Evolutionary conservation across 345 rosid genomes (phyloP).

Genomic region (Acer negundo): DNA sequence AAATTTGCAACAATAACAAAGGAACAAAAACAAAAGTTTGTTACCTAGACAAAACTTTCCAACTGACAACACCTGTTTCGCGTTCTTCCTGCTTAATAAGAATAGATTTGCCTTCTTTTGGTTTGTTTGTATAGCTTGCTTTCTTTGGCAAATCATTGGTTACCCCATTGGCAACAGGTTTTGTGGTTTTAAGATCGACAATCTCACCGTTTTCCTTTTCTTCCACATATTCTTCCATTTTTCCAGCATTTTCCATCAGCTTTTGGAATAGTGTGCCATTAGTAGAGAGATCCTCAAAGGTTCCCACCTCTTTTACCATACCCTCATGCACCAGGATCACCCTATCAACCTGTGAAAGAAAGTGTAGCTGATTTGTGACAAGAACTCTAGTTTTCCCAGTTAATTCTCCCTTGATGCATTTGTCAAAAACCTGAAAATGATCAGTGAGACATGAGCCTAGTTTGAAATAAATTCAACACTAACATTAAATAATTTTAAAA

Average conservation of each 20-base stretch:
- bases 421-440: slow-evolving; percentile 81
- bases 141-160: slow-evolving; percentile 42
- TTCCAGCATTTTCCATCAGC: slow-evolving; percentile 99
- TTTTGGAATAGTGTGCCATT: slow-evolving; percentile 76
- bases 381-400: slow-evolving; percentile 88
- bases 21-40: slow-evolving; percentile 2
- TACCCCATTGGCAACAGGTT: slow-evolving; percentile 63
- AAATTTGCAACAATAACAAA: background rate
- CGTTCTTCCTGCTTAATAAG: slow-evolving; percentile 97
- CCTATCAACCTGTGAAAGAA: slow-evolving; percentile 94
- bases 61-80: slow-evolving; percentile 92
- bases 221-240: slow-evolving; percentile 91
- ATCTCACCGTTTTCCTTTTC: slow-evolving; percentile 60
- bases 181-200: slow-evolving; percentile 43
- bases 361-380: slow-evolving; percentile 98
- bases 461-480: background rate
- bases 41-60: slow-evolving; percentile 77
- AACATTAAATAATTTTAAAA: slow-evolving; percentile 12
- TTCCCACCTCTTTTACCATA: slow-evolving; percentile 88
- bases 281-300: slow-evolving; percentile 80
- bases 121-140: slow-evolving; percentile 39
- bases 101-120: slow-evolving; percentile 75
- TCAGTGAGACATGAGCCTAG: slow-evolving; percentile 12
- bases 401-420: slow-evolving; percentile 85
- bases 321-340: slow-evolving; percentile 94